phyloP scores from a whole-genome alignment of 2,329 filamentous ascomycete genomes.

The Ophiosphaerella herpotricha region DNA sequence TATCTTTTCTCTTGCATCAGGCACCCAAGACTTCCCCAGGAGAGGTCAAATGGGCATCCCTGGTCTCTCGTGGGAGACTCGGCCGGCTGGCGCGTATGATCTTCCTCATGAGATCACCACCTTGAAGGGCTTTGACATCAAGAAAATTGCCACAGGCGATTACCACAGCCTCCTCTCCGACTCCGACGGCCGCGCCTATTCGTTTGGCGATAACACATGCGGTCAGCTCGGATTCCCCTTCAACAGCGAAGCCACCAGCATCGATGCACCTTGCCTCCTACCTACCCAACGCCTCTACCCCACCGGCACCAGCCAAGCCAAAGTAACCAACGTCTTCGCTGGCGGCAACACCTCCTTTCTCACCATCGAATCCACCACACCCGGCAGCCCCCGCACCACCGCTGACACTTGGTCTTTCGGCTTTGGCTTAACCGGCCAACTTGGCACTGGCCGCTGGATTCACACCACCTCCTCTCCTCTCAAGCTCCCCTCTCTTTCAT shows the following conservation, averaged over 20 bases:
- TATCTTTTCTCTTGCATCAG: constrained; percentile 85
- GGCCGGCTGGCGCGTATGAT: constrained; percentile 79
- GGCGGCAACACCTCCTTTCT: constrained; percentile 89
- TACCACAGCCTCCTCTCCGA: constrained; percentile 83
- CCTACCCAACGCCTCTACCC: constrained; percentile 74
- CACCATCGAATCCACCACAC: constrained; percentile 74
- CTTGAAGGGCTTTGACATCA: constrained; percentile 71
- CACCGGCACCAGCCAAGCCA: constrained; percentile 64
- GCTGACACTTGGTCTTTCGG: constrained; percentile 88
- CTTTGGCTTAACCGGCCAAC: constrained; percentile 78
- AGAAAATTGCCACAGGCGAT: constrained; percentile 80
- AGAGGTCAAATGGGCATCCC: constrained; percentile 87
- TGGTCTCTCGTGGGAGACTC: constrained; percentile 77
- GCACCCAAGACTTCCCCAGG: constrained; percentile 75
- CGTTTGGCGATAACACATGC: constrained; percentile 87
- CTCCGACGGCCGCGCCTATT: constrained; percentile 75
- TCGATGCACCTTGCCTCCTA: constrained; percentile 73
- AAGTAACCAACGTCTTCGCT: constrained; percentile 78
- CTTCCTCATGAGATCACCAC: constrained; percentile 77
- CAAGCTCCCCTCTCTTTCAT: constrained; percentile 82
- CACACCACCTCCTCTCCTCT: constrained; percentile 78
- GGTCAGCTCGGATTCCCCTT: constrained; percentile 90
- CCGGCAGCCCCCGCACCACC: constrained; percentile 63
- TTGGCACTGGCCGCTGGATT: constrained; percentile 88
- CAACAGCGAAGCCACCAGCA: constrained; percentile 62